These are phyloP conservation scores for Trametes hirsuta DNA, from an alignment of 1,284 basidiomycete species.

Conservation along the genomic window DNA sequence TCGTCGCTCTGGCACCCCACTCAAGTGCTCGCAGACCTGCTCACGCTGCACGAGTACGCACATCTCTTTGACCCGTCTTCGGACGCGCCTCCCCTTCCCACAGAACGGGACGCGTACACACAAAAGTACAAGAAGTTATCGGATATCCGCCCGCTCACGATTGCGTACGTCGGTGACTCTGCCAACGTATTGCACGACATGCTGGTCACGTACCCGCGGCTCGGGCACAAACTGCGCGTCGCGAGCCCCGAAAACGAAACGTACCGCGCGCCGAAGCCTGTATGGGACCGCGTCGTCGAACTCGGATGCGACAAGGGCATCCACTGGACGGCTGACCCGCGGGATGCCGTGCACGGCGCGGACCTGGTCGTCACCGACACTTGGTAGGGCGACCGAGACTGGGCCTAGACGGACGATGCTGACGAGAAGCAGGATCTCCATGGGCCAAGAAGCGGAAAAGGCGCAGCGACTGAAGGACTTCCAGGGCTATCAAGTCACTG, in stretches of 20 bases:
- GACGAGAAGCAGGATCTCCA: slow-evolving; percentile 77
- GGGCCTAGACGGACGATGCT: neutral
- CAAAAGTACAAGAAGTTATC: slow-evolving; percentile 35
- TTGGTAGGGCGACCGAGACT: slow-evolving; percentile 57
- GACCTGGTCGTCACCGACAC: slow-evolving; percentile 97
- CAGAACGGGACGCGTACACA: neutral
- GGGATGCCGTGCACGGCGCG: slow-evolving; percentile 86
- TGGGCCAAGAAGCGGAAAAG: slow-evolving; percentile 98
- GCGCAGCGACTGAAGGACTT: slow-evolving; percentile 89
- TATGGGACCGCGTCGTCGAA: slow-evolving; percentile 79
- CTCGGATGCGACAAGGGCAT: slow-evolving; percentile 75
- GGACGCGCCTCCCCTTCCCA: neutral
- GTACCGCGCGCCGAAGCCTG: slow-evolving; percentile 79
- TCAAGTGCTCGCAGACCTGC: slow-evolving; percentile 91
- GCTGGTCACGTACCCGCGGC: slow-evolving; percentile 90
- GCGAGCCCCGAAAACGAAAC: slow-evolving; percentile 69
- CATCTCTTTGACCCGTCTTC: slow-evolving; percentile 46
- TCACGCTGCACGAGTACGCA: slow-evolving; percentile 85
- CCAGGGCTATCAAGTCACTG: slow-evolving; percentile 93
- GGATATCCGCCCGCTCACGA: slow-evolving; percentile 68
- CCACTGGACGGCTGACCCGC: slow-evolving; percentile 78
- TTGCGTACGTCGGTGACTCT: slow-evolving; percentile 94
- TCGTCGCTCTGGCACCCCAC: slow-evolving; percentile 97
- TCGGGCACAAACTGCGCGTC: slow-evolving; percentile 87
- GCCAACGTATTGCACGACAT: slow-evolving; percentile 98